Conservation (phyloP, 78 protist species). For the Guillardia theta region DNA sequence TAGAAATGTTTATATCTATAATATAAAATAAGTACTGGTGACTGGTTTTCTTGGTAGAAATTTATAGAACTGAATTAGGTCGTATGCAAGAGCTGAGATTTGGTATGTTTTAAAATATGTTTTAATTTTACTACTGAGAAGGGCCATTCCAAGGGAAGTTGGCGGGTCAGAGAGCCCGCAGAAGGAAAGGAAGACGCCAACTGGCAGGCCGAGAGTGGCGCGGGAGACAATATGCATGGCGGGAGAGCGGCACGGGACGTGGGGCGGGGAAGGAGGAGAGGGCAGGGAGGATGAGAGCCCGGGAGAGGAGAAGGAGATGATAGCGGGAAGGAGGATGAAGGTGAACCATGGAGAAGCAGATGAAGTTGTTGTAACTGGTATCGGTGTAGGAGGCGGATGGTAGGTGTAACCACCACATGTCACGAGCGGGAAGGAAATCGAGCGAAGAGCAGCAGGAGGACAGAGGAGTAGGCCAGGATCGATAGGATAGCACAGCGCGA, state of each 20-base stretch:
- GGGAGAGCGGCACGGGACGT: neutral
- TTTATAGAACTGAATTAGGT: too few species aligned
- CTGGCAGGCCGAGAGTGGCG: neutral
- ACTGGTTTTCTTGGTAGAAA: too few species aligned
- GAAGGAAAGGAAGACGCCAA: too few species aligned
- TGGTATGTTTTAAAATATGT: too few species aligned
- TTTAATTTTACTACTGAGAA: too few species aligned
- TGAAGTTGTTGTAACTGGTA: neutral
- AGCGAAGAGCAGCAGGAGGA: neutral
- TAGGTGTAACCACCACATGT: neutral
- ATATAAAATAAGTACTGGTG: too few species aligned
- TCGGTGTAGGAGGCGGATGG: neutral
- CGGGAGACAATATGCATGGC: neutral
- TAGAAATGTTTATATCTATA: too few species aligned
- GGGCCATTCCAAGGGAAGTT: too few species aligned
- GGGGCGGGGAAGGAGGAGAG: neutral
- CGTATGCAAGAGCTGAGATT: too few species aligned
- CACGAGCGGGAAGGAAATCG: neutral
- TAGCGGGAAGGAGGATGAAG: neutral
- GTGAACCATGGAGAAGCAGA: neutral
- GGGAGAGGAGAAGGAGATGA: neutral
- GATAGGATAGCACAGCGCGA: neutral
- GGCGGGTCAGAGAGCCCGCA: too few species aligned
- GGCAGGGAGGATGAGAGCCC: neutral
- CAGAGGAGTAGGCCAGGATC: neutral